Conservation (phyloP, 2,329 filamentous ascomycete species). For the Cucurbitaria berberidis region DNA sequence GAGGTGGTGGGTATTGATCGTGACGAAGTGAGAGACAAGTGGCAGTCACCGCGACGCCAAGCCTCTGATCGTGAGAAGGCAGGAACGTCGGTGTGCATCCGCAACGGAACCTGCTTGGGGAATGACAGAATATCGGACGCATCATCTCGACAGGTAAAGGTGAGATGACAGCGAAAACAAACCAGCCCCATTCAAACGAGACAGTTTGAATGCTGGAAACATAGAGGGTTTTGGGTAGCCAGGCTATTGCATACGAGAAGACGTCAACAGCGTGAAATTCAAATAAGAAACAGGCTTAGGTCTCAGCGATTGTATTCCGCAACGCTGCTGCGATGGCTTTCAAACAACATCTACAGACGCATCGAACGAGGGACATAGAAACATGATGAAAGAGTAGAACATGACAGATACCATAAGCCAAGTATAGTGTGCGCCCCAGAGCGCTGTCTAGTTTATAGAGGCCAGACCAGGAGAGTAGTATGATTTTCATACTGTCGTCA, state of each 20-base stretch:
- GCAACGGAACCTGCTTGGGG: not conserved
- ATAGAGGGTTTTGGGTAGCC: not conserved
- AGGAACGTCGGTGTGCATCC: not conserved
- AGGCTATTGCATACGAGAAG: not conserved
- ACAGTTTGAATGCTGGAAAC: not conserved
- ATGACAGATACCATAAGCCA: too few species aligned
- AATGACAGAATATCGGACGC: not conserved
- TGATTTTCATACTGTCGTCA: too few species aligned
- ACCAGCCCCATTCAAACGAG: not conserved
- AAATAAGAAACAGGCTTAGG: not conserved
- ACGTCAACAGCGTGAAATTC: not conserved
- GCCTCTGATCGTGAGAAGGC: not conserved
- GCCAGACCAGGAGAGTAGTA: too few species aligned
- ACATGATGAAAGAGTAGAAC: not conserved
- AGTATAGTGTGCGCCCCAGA: too few species aligned
- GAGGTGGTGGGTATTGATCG: not conserved
- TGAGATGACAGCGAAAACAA: not conserved
- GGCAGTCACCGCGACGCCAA: constrained; percentile 13
- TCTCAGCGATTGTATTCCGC: not conserved
- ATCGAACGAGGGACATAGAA: too few species aligned
- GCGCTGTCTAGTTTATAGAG: too few species aligned
- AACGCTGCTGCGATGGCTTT: not conserved
- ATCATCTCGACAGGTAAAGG: not conserved
- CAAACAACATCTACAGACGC: too few species aligned
- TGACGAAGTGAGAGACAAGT: not conserved